phyloP scores from a whole-genome alignment of 2,329 filamentous ascomycete species.

The Thielaviopsis punctulata region DNA sequence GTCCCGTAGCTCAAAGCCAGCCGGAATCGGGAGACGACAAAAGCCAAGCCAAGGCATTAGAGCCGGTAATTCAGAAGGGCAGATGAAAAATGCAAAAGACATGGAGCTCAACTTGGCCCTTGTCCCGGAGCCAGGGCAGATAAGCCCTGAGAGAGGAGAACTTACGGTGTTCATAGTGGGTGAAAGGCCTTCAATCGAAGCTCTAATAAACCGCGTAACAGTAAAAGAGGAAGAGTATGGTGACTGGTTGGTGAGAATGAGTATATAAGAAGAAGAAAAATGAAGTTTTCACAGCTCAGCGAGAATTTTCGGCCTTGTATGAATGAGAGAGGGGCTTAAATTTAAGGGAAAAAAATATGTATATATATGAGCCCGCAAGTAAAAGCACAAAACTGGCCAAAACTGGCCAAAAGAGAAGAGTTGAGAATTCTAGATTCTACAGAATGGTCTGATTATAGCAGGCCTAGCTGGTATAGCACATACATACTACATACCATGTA shows the following conservation, averaged over 20 bases:
- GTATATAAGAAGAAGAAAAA: not conserved
- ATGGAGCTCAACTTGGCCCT: too few species aligned
- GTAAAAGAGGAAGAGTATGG: slow-evolving; percentile 4
- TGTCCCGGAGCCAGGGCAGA: not conserved
- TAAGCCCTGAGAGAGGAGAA: slow-evolving; percentile 7
- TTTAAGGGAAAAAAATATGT: too few species aligned
- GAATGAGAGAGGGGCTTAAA: not conserved
- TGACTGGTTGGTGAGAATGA: slow-evolving; percentile 1
- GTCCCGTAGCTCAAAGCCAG: too few species aligned
- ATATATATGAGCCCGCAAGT: not conserved
- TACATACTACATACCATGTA: not conserved
- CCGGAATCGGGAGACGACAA: not conserved
- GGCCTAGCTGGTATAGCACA: not conserved
- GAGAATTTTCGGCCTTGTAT: slow-evolving; percentile 6
- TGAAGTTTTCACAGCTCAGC: too few species aligned
- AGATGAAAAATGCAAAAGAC: too few species aligned
- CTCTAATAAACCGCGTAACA: not conserved
- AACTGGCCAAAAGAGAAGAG: not conserved
- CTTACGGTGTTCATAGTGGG: slow-evolving; percentile 38
- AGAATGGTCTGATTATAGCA: slow-evolving; percentile 2
- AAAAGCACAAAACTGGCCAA: not conserved
- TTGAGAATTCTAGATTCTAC: not conserved
- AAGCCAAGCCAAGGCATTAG: not conserved
- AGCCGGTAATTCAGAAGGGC: too few species aligned
- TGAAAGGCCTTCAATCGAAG: not conserved